Base-by-base conservation (phyloP, 139 green algal species). In the Astrephomene gubernaculifera region DNA sequence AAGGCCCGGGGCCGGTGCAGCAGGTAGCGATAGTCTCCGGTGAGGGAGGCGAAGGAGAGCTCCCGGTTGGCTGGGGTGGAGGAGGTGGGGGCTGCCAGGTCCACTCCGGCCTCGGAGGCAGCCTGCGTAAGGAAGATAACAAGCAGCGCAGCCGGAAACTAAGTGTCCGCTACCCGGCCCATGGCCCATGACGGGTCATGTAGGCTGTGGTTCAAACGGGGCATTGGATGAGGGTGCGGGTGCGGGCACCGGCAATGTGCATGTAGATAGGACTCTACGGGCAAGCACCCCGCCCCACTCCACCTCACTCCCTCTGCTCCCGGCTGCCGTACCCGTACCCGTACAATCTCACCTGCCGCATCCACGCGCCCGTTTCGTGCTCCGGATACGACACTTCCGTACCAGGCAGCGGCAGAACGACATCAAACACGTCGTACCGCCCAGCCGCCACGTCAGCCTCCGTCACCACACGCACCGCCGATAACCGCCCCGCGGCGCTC, bases 331-430 rank as follows among this genome's bases (percentile, higher is more conserved):
- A n/a, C n/a, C n/a, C n/a, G n/a, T n/a, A n/a, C n/a, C n/a, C n/a
- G n/a, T n/a, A n/a, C n/a, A n/a, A 57, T 57, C 49, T 3, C 76
- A 83, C 76, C 76, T 72, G n/a, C 2, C 76, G 60, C 1, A 83
- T 83, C 36, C 29, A 45, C 68, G 67, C 7, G 0, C 70, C 88
- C 6, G 88, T 90, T 52, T 69, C 71, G 45, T 94, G 87, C 24
- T 53, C 2, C 3, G 87, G 90, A 75, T 93, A 93, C 52, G 38
- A 41, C 9, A 94, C 89, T 9, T 79, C 35, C 8, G 14, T 68
- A 6, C 97, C 97, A 0, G 95, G 95, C 82, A 99, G 88, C 0
- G 97, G 97, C 88, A 99, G 90, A 38, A 99, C 95, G 7, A 99
- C 93, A 72, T 98, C 92, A 0, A 91, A 83, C 0, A 98, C 91